Conservation (phyloP, 177 flowering plant species). For the Vitis hybrid region DNA sequence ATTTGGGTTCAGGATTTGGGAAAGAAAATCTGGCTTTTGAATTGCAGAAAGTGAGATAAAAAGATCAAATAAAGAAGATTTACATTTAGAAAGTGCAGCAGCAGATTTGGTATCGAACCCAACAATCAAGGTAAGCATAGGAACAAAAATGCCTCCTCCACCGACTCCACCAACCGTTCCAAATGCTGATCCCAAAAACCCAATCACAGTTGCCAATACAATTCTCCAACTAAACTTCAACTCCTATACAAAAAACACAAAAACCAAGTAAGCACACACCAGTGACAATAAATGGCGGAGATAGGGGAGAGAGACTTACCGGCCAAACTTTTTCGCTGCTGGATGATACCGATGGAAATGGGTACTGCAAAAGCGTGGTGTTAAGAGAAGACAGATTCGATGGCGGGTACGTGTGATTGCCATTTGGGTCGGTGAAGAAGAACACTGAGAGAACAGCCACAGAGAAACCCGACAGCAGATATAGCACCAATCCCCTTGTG, state of each 20-base stretch:
- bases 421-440: conserved; percentile 20
- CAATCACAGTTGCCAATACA: conserved; percentile 66
- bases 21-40: no score
- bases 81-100: conserved; percentile 97
- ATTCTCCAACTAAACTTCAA: conserved; percentile 66
- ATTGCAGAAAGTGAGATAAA: neutral
- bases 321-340: conserved; percentile 61
- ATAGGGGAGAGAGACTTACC: conserved; percentile 30
- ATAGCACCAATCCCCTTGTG: conserved; percentile 45
- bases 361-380: conserved; percentile 3
- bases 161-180: conserved; percentile 98
- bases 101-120: conserved; percentile 97
- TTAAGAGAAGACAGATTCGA: conserved; percentile 7
- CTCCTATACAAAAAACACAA: conserved; percentile 32
- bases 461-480: conserved; percentile 47
- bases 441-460: conserved; percentile 36
- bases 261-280: conserved; percentile 3
- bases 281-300: neutral
- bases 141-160: conserved; percentile 96
- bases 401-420: neutral
- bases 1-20: no score
- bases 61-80: neutral
- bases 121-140: conserved; percentile 83
- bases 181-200: conserved; percentile 85
- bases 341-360: conserved; percentile 17